Conservation (phyloP, 345 rosid species). For the Hypericum androsaemum region DNA sequence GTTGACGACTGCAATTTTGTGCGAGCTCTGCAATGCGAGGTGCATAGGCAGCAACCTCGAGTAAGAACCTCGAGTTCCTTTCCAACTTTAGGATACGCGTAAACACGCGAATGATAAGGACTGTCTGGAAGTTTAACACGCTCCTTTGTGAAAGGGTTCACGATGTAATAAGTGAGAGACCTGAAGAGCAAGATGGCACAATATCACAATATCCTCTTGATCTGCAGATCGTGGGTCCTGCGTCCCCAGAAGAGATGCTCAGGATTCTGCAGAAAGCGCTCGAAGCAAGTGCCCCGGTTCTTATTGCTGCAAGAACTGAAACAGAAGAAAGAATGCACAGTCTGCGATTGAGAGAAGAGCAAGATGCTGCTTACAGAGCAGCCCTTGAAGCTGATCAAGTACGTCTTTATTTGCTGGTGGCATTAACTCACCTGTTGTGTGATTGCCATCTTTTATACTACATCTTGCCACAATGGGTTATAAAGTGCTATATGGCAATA, state of each 20-base stretch:
- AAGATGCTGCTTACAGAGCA: slow-evolving; percentile 92
- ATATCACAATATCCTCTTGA: slow-evolving; percentile 10
- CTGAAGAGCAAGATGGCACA: too few relatives aligned
- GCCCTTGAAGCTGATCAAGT: slow-evolving; percentile 99
- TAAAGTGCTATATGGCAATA: neutral
- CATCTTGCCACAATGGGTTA: neutral
- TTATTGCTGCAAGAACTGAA: slow-evolving; percentile 82
- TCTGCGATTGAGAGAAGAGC: slow-evolving; percentile 84
- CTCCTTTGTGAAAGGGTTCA: too few relatives aligned
- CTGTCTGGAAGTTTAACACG: too few relatives aligned
- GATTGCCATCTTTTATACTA: neutral
- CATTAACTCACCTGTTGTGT: too few relatives aligned
- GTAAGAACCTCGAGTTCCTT: too few relatives aligned
- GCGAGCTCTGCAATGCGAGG: too few relatives aligned
- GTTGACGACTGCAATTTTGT: too few relatives aligned
- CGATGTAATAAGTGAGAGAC: too few relatives aligned
- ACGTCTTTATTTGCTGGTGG: neutral
- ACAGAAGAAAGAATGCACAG: slow-evolving; percentile 69
- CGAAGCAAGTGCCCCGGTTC: slow-evolving; percentile 87
- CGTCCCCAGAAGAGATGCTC: slow-evolving; percentile 74
- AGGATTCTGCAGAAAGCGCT: slow-evolving; percentile 62
- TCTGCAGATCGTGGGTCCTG: slow-evolving; percentile 84
- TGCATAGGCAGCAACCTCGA: too few relatives aligned
- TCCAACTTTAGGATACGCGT: too few relatives aligned
- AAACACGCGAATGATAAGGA: too few relatives aligned